phyloP scores from a whole-genome alignment of 768 basidiomycete genomes.

The Neoboletus subvelutipes region DNA sequence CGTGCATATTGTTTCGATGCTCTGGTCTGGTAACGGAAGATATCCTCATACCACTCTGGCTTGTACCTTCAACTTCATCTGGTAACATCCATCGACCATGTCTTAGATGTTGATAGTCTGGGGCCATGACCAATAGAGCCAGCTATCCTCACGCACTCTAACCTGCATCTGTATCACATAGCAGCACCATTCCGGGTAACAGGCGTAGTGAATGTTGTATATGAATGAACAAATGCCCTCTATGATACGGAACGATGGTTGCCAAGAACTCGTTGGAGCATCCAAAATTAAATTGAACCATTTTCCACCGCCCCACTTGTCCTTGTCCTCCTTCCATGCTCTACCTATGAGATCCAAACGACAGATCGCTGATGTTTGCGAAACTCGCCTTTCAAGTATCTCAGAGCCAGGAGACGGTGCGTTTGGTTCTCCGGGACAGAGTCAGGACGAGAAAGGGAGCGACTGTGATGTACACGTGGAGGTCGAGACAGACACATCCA shows the following conservation, averaged over 20 bases:
- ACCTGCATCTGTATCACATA: neutral
- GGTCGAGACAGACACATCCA: slow-evolving; percentile 41
- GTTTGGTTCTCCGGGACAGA: neutral
- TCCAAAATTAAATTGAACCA: neutral
- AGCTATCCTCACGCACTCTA: neutral
- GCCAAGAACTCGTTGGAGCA: slow-evolving; percentile 10
- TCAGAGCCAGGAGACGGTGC: slow-evolving; percentile 10
- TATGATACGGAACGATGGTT: neutral
- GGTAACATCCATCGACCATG: neutral
- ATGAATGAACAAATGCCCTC: slow-evolving; percentile 2
- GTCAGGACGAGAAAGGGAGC: slow-evolving; percentile 14
- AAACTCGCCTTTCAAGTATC: slow-evolving; percentile 2
- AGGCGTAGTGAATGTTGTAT: slow-evolving; percentile 1
- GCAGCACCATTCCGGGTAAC: neutral
- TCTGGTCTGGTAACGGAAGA: neutral
- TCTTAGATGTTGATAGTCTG: no score
- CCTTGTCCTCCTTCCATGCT: slow-evolving; percentile 3
- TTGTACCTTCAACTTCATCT: neutral
- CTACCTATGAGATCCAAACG: slow-evolving; percentile 15
- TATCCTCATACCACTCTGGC: neutral
- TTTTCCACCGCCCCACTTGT: neutral
- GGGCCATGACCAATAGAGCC: neutral
- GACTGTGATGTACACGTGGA: slow-evolving; percentile 7
- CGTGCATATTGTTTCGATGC: neutral
- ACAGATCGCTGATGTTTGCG: slow-evolving; percentile 5